Evolutionary conservation across 768 basidiomycete genomes (phyloP).

Genomic region (Rhodosporidiobolus odoratus): DNA sequence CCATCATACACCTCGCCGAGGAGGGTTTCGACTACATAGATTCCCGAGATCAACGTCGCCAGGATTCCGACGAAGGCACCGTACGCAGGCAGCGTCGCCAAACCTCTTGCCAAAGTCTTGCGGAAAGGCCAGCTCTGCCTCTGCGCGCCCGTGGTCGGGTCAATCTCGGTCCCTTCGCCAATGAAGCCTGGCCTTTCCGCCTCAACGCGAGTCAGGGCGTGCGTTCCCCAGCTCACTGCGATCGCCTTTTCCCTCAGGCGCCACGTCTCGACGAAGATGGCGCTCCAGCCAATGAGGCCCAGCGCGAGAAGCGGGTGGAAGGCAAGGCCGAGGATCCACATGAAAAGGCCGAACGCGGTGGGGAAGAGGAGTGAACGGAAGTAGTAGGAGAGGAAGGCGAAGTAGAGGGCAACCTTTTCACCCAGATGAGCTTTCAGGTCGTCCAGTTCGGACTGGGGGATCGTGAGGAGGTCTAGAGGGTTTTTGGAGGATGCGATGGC

Average conservation of each 20-base stretch:
- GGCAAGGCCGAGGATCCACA: slow-evolving; percentile 64
- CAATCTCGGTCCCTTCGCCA: slow-evolving; percentile 44
- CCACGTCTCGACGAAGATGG: slow-evolving; percentile 88
- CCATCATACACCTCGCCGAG: slow-evolving; percentile 83
- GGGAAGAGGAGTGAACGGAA: slow-evolving; percentile 79
- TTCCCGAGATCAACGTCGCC: slow-evolving; percentile 65
- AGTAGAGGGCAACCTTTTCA: slow-evolving; percentile 67
- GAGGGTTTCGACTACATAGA: slow-evolving; percentile 58
- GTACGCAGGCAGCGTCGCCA: slow-evolving; percentile 49
- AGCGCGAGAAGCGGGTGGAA: slow-evolving; percentile 74
- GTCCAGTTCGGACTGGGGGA: slow-evolving; percentile 56
- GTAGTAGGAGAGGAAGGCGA: slow-evolving; percentile 49
- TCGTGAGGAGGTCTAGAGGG: slow-evolving; percentile 54
- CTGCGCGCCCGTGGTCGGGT: slow-evolving; percentile 38
- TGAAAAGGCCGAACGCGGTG: slow-evolving; percentile 61
- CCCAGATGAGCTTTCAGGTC: slow-evolving; percentile 77
- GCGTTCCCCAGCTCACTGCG: slow-evolving; percentile 75
- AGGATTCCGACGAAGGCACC: slow-evolving; percentile 66
- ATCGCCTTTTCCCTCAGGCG: slow-evolving; percentile 74
- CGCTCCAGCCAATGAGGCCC: slow-evolving; percentile 73
- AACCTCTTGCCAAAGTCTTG: slow-evolving; percentile 59
- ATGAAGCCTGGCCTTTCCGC: slow-evolving; percentile 61
- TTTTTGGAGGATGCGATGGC: slow-evolving; percentile 47
- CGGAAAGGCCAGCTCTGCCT: slow-evolving; percentile 59
- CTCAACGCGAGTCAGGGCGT: slow-evolving; percentile 64